These are phyloP conservation scores for Enterocytospora artemiae DNA, from an alignment of 371 early-diverging fungal species.

Conservation along the genomic window DNA sequence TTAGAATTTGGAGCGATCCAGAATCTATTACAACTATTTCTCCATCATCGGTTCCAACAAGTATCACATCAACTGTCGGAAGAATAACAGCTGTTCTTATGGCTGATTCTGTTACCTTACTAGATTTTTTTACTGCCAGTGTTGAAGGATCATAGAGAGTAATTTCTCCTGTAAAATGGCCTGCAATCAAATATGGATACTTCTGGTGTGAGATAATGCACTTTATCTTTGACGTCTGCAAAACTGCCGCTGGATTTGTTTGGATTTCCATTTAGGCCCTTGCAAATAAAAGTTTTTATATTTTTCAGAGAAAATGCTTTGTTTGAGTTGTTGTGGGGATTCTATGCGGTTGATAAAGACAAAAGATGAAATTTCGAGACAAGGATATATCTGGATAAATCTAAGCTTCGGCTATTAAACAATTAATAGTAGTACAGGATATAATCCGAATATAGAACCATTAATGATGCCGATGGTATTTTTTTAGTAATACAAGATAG, in stretches of 20 bases:
- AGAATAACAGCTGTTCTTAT: constrained; percentile 44
- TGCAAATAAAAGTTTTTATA: background rate
- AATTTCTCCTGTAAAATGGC: constrained; percentile 49
- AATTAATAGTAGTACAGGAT: no score
- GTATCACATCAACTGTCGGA: constrained; percentile 33
- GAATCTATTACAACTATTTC: constrained; percentile 34
- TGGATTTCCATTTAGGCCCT: constrained; percentile 9
- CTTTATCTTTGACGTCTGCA: constrained; percentile 42
- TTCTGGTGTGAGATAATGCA: constrained; percentile 37
- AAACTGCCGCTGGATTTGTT: constrained; percentile 4
- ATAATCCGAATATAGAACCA: no score
- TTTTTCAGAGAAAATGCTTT: no score
- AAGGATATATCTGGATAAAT: no score
- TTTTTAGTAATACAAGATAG: no score
- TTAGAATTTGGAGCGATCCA: constrained; percentile 38
- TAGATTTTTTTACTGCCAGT: constrained; percentile 23
- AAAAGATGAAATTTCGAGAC: no score
- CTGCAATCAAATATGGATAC: constrained; percentile 41
- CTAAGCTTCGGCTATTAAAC: no score
- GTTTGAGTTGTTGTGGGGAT: no score
- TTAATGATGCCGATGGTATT: no score
- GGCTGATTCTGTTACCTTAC: constrained; percentile 43
- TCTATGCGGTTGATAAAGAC: no score
- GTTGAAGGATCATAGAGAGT: constrained; percentile 44
- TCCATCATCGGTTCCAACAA: constrained; percentile 54